Evolutionary conservation across 345 rosid species (phyloP), one percentile per base, ranked within the genome.

Genomic region (Adansonia digitata): DNA sequence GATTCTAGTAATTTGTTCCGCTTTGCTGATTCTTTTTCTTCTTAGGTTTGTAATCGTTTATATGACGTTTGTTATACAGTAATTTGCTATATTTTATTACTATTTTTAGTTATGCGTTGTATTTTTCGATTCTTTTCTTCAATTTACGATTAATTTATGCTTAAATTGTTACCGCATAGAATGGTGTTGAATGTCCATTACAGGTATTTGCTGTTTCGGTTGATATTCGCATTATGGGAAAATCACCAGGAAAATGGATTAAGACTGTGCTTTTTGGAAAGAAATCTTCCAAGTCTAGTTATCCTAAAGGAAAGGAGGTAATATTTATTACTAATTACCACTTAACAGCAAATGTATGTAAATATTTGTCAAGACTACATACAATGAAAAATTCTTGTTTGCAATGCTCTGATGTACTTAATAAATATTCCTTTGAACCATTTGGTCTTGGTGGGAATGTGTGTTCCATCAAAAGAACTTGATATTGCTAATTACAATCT

Each of bases 231-330:
- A 75, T 55, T 14, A 92, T 92, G 97, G 97, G 97, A 1, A 93
- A 87, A 77, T 86, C 97, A 51, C 92, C 92, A 1, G 82, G 85
- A 15, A 94, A 84, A 81, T 94, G 97, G 97, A 86, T 94, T 74
- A 94, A 92, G 86, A 82, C 86, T 68, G 82, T 92, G 46, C 81
- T 94, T 1, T 90, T 92, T 77, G 97, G 97, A 37, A 94, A 92
- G 86, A 94, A 89, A 80, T 52, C 90, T 13, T 90, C 95, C 62
- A 92, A 90, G 80, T 86, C 92, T 63, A 78, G 79, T 75, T 59
- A 72, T 26, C 85, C 84, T 24, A 94, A 83, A 75, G 90, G 81
- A 63, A 87, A 84, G 69, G 97, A 92, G 95, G 98, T 92, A 77
- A 81, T 24, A 1, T 22, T 11, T 11, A 22, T 31, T 7, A 7